Conservation (phyloP, 768 basidiomycete genomes). For the Phaeolepiota aurea region DNA sequence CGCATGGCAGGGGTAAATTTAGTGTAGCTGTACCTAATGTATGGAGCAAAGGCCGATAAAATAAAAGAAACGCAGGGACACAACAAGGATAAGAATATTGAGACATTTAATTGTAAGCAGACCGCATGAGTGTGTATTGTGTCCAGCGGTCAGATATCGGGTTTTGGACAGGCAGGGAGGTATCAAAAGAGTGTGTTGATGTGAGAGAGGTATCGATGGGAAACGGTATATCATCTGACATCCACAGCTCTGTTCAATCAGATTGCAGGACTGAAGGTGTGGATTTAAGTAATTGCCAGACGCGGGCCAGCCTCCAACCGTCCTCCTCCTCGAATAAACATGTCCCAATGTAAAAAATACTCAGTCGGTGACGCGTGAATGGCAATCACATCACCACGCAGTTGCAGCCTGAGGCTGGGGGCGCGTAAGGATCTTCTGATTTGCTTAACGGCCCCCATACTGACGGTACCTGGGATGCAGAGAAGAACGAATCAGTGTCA, state of each 20-base stretch:
- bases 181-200: constrained; percentile 15
- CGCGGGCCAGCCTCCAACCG: background rate
- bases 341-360: background rate
- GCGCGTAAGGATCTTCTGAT: constrained; percentile 89
- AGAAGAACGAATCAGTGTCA: constrained; percentile 3
- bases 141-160: constrained; percentile 5
- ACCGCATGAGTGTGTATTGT: constrained; percentile 9
- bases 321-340: constrained; percentile 2
- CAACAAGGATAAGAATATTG: constrained; percentile 4
- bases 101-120: constrained; percentile 9
- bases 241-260: background rate
- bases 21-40: constrained; percentile 1
- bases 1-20: background rate
- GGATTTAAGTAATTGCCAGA: constrained; percentile 3
- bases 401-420: constrained; percentile 66
- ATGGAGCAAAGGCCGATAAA: constrained; percentile 8
- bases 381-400: constrained; percentile 60
- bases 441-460: constrained; percentile 92
- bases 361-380: background rate
- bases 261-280: background rate
- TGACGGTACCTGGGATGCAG: constrained; percentile 64
- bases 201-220: constrained; percentile 9
- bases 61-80: constrained; percentile 4
- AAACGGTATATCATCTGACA: constrained; percentile 15
- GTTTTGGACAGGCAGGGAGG: constrained; percentile 4